Evolutionary conservation across 1,284 basidiomycete genomes (phyloP), one percentile per base, ranked within the genome.

Genomic region (Ganoderma lucidum): DNA sequence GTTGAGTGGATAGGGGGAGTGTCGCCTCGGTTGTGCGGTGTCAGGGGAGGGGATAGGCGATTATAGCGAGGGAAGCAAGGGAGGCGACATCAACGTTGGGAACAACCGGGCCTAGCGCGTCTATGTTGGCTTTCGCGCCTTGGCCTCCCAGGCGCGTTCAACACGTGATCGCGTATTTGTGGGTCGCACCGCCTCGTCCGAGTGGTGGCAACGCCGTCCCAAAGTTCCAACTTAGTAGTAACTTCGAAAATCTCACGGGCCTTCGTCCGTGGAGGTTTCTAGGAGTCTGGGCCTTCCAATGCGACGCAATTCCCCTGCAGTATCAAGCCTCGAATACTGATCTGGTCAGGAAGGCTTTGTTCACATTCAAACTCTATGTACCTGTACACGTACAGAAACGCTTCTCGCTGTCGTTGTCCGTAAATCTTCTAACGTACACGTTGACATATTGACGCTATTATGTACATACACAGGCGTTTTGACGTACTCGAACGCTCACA

Each of bases 21-120:
- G 71, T 70, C 69, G 71, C 59, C 37, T 32, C 45, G 42, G 55
- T 14, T 41, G 39, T 5, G 61, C 14, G 56, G n/a, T 62, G 61
- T 23, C n/a, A 42, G 32, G 58, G 56, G 30, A 51, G 3, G 23
- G 65, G 37, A 30, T 69, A 65, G 39, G 51, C 62, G 62, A 55
- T 58, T 68, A 64, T 41, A 61, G 39, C 39, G 61, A 67, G 66
- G 67, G 67, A 64, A 48, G 58, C 56, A 41, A 19, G 35, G 28
- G 51, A 45, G 62, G 19, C 55, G 68, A 69, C 68, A 69, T 69
- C 63, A 69, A 69, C 68, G 64, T 65, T 58, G 51, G 37, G 53
- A 62, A 53, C 60, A 58, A 61, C 35, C 32, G 56, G 37, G 14
- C 39, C 17, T n/a, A 37, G 48, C 28, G 68, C 68, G 68, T 69